A percentile compares a stretch with the other conserved stretches of the same genome.
These are phyloP conservation scores for Sporothrix pallida DNA, from an alignment of 2,329 filamentous ascomycete genomes.

Conservation along the genomic window DNA sequence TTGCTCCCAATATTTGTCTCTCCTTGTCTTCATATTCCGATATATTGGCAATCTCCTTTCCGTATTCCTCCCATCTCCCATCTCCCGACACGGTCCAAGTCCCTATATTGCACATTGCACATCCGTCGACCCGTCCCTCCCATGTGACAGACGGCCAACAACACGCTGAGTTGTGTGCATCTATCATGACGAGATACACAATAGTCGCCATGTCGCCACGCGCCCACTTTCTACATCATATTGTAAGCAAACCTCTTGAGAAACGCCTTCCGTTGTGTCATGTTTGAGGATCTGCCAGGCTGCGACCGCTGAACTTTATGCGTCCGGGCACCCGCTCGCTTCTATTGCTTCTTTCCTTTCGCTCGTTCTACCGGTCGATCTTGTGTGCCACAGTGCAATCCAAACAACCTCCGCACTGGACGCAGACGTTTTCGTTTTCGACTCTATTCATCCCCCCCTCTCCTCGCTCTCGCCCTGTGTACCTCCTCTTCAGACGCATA, in stretches of 20 bases:
- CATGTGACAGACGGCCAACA: neutral
- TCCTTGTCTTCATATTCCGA: neutral
- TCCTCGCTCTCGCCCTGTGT: neutral
- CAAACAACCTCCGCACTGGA: neutral
- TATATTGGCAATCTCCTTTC: neutral
- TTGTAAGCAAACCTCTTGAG: neutral
- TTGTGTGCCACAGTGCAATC: neutral
- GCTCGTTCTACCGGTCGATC: slow-evolving; percentile 17
- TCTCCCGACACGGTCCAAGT: neutral
- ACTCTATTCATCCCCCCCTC: neutral
- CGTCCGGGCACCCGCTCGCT: neutral
- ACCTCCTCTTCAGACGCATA: neutral
- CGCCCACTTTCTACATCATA: neutral
- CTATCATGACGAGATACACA: neutral
- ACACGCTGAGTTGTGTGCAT: neutral
- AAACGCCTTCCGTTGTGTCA: slow-evolving; percentile 19
- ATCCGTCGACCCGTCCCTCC: neutral
- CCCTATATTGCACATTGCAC: slow-evolving; percentile 16
- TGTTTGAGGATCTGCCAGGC: slow-evolving; percentile 10
- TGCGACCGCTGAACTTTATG: slow-evolving; percentile 7
- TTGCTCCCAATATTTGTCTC: neutral
- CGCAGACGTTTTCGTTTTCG: neutral
- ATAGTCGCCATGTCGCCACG: neutral
- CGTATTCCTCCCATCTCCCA: neutral
- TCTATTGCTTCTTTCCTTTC: neutral